Evolutionary conservation across 1,284 basidiomycete species (phyloP), one percentile per base, ranked within the genome.

Genomic region (Ustilago trichophora): DNA sequence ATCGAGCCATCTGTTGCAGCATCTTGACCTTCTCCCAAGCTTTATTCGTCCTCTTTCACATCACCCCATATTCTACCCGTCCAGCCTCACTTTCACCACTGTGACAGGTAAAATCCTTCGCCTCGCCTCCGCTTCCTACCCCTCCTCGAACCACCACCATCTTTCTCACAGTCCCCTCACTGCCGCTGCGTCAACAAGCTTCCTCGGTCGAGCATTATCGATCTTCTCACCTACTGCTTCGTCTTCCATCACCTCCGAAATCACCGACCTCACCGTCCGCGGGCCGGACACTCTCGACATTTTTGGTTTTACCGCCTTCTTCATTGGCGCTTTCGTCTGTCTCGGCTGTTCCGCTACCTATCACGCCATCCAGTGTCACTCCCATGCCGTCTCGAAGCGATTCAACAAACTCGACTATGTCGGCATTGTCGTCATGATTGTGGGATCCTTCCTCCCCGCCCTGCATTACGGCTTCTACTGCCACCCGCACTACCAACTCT

Each of bases 341-440:
- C 84, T 95, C 42, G 84, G 85, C 21, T 86, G 88, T 37, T 91
- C 90, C 69, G 87, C 90, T 9, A 85, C 88, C 56, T 94, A 88
- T 78, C 93, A 96, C 81, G 88, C 88, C 3, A 86, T 88, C 27
- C 85, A 85, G 21, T 91, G 89, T 70, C 91, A 92, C 82, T 91
- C 90, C 6, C 77, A 86, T 77, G 80, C 84, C 77, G 88, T 91
- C 67, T 38, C 72, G 15, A 63, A 63, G 19, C 44, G 42, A 22
- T 68, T 62, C 64, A 74, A 76, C 59, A 65, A 72, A 41, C 72
- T 77, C 24, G 76, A 77, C 57, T 77, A 77, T 22, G 60, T 81
- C 34, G 85, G 85, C 31, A 94, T 87, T 50, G 84, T 85, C 19
- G 78, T 84, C 36, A 80, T 85, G 52, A 85, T 85, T 32, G 88